These are phyloP conservation scores for Jasminum sambac DNA, from an alignment of 257 asterid species.

Conservation along the genomic window DNA sequence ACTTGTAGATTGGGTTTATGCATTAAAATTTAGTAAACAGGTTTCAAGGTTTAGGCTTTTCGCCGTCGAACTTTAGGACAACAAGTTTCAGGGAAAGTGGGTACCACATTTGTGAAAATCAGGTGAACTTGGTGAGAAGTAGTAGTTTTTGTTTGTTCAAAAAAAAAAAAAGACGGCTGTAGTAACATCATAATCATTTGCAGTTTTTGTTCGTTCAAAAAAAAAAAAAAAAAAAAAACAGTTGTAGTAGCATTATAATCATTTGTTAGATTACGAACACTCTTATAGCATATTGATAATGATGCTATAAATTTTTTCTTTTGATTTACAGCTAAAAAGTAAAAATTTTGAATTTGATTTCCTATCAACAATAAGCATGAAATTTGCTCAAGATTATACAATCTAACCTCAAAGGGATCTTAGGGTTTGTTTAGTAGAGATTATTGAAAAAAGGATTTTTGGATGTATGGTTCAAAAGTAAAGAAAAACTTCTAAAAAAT, in stretches of 20 bases:
- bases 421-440: too few species aligned
- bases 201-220: background rate
- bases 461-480: too few species aligned
- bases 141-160: background rate
- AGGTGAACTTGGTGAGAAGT: background rate
- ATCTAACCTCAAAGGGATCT: background rate
- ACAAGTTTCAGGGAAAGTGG: background rate
- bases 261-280: background rate
- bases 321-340: background rate
- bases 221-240: background rate
- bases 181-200: background rate
- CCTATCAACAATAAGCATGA: background rate
- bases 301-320: background rate
- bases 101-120: background rate
- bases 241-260: background rate
- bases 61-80: background rate
- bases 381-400: background rate
- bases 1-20: background rate
- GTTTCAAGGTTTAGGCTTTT: background rate
- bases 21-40: background rate
- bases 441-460: too few species aligned
- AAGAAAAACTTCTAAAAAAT: too few species aligned
- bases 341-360: background rate
- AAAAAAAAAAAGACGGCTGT: background rate
- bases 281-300: background rate